Evolutionary conservation across 306 rosid species (phyloP).

Genomic region (Trifolium subterraneum): DNA sequence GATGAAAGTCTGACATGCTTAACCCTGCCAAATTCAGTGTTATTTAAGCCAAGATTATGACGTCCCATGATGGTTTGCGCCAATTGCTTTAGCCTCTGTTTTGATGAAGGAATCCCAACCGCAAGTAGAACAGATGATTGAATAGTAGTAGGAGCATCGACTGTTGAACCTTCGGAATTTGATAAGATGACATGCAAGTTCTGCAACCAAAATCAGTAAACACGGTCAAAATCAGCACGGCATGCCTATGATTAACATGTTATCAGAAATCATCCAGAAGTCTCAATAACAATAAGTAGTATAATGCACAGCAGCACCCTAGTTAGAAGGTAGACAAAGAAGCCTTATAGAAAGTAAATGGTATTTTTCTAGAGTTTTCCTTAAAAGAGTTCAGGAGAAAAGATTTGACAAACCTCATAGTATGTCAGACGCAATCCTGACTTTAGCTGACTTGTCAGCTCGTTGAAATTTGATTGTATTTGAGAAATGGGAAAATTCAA

Average conservation of each 20-base stretch:
- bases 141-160: slow-evolving; percentile 69
- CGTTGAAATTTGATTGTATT: slow-evolving; percentile 63
- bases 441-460: slow-evolving; percentile 71
- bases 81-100: slow-evolving; percentile 74
- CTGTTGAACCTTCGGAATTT: slow-evolving; percentile 78
- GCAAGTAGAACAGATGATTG: slow-evolving; percentile 75
- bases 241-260: slow-evolving; percentile 27
- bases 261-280: slow-evolving; percentile 27
- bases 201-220: slow-evolving; percentile 63
- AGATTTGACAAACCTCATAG: slow-evolving; percentile 64
- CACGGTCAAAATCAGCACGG: slow-evolving; percentile 40
- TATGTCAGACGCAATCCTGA: slow-evolving; percentile 70
- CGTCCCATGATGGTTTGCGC: slow-evolving; percentile 83
- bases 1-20: slow-evolving; percentile 92
- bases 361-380: background rate
- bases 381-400: background rate
- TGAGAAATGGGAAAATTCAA: slow-evolving; percentile 78
- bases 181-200: slow-evolving; percentile 67
- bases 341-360: background rate
- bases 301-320: background rate
- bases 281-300: slow-evolving; percentile 17
- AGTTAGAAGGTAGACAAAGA: background rate
- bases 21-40: slow-evolving; percentile 85
- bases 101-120: slow-evolving; percentile 69
- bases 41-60: slow-evolving; percentile 89